These are phyloP conservation scores for Colletotrichum costaricense DNA, from an alignment of 2,329 filamentous ascomycete genomes.

Conservation along the genomic window DNA sequence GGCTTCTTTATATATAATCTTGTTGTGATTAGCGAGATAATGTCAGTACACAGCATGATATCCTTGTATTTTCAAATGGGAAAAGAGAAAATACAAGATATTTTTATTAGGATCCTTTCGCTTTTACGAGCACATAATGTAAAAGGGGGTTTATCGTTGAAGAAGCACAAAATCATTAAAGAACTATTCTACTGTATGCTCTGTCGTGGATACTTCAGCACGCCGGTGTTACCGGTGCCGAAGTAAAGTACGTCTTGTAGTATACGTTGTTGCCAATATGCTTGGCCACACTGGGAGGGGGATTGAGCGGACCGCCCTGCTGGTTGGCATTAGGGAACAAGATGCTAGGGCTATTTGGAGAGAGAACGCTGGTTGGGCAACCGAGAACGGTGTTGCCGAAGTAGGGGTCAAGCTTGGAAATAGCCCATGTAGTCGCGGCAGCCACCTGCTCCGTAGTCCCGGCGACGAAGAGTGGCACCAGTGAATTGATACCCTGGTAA, in stretches of 20 bases:
- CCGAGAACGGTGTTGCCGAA: conserved; percentile 19
- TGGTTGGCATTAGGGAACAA: not conserved
- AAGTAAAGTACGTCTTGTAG: conserved; percentile 23
- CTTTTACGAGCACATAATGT: too few species aligned
- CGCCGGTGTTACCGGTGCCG: conserved; percentile 7
- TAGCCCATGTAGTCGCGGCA: conserved; percentile 14
- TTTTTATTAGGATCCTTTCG: too few species aligned
- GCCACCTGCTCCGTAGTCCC: conserved; percentile 17
- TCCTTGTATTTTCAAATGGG: too few species aligned
- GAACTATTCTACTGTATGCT: too few species aligned
- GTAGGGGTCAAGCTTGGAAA: conserved; percentile 26
- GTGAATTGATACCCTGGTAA: conserved; percentile 21
- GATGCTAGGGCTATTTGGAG: conserved; percentile 5
- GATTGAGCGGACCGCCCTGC: conserved; percentile 19
- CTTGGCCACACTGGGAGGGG: conserved; percentile 8
- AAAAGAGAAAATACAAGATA: too few species aligned
- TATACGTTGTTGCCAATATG: conserved; percentile 25
- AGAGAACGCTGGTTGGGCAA: conserved; percentile 9
- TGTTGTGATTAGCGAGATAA: too few species aligned
- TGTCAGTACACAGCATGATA: too few species aligned
- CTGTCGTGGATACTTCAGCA: not conserved
- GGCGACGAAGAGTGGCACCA: conserved; percentile 18
- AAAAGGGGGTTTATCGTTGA: too few species aligned
- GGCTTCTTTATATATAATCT: too few species aligned
- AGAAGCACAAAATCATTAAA: too few species aligned